phyloP scores from a whole-genome alignment of 2,329 filamentous ascomycete species.

The Chalaropsis thielavioides region DNA sequence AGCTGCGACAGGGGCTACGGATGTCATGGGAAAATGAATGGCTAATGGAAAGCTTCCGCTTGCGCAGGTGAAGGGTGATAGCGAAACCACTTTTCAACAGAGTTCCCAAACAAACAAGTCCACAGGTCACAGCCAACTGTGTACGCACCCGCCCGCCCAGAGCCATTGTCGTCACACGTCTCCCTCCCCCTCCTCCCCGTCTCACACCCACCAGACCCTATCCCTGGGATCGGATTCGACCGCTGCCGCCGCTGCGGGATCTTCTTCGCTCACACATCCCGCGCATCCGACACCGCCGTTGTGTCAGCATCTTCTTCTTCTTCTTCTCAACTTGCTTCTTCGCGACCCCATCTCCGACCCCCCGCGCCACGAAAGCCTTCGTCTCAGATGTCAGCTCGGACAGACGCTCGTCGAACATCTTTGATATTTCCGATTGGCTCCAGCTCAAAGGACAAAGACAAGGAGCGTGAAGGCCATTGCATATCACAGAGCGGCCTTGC shows the following conservation, averaged over 20 bases:
- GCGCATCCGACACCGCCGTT: background rate
- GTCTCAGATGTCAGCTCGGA: background rate
- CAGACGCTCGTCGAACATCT: background rate
- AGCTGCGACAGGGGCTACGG: constrained; percentile 3
- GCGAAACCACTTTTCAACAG: background rate
- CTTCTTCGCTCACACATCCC: background rate
- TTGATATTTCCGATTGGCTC: background rate
- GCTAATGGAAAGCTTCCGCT: constrained; percentile 3
- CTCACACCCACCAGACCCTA: background rate
- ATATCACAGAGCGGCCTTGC: background rate
- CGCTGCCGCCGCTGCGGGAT: background rate
- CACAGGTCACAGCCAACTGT: background rate
- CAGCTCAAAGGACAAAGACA: background rate
- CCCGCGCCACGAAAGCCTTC: background rate
- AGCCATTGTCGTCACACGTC: background rate
- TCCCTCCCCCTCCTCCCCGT: background rate
- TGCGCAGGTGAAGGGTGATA: background rate
- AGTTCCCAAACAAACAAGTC: background rate
- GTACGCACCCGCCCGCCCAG: background rate
- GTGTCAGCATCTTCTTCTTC: background rate
- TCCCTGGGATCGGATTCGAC: background rate
- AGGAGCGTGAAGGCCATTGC: background rate
- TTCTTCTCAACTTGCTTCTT: background rate
- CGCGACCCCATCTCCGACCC: background rate
- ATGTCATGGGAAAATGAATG: background rate